Conservation (phyloP, 768 basidiomycete genomes). For the Mycena kentingensis region DNA sequence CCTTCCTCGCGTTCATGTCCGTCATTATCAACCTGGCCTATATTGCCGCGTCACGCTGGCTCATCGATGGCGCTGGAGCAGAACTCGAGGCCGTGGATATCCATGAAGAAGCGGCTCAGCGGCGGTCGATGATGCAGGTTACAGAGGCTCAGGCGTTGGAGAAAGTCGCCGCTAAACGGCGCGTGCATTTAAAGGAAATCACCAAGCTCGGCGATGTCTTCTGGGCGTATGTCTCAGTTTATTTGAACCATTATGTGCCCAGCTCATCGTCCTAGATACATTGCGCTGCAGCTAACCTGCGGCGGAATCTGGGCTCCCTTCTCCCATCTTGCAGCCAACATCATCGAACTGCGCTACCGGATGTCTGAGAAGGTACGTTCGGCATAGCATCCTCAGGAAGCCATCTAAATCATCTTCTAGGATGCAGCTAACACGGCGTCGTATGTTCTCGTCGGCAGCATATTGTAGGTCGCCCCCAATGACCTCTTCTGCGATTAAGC, state of each 20-base stretch:
- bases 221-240: constrained; percentile 59
- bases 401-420: no score
- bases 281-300: constrained; percentile 73
- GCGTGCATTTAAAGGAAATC: constrained; percentile 61
- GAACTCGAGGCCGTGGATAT: constrained; percentile 68
- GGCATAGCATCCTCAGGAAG: no score
- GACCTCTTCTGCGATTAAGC: background rate
- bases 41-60: constrained; percentile 62
- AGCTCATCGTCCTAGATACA: constrained; percentile 51
- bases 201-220: constrained; percentile 73
- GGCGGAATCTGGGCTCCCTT: constrained; percentile 80
- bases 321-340: constrained; percentile 76
- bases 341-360: constrained; percentile 68
- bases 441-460: constrained; percentile 68
- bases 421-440: constrained; percentile 67
- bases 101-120: constrained; percentile 53
- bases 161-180: constrained; percentile 65
- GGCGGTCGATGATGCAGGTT: constrained; percentile 44
- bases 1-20: constrained; percentile 63
- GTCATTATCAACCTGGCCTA: constrained; percentile 72
- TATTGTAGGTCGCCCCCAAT: constrained; percentile 53
- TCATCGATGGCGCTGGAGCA: constrained; percentile 60
- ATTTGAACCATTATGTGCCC: constrained; percentile 2
- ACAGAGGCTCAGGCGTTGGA: constrained; percentile 64
- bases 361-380: constrained; percentile 62